phyloP scores from a whole-genome alignment of 2,329 filamentous ascomycete genomes.

The Pestalotiopsis sp. region DNA sequence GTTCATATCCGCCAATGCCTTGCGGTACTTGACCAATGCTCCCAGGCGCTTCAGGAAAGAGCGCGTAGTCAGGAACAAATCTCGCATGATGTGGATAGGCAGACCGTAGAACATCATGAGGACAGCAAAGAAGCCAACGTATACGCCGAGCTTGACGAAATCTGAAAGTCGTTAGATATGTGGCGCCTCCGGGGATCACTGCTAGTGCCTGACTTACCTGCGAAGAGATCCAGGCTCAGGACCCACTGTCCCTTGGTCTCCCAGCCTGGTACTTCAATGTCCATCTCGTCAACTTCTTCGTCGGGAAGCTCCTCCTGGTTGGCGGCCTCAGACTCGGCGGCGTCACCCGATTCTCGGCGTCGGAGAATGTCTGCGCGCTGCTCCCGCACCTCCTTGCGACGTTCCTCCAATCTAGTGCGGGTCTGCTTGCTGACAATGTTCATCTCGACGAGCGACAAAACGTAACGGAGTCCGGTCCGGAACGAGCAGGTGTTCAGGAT shows the following conservation, averaged over 20 bases:
- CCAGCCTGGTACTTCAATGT: constrained; percentile 95
- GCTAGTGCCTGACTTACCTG: constrained; percentile 54
- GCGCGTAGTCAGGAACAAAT: constrained; percentile 90
- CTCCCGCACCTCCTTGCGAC: constrained; percentile 67
- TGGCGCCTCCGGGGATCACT: background rate
- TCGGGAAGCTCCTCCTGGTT: constrained; percentile 55
- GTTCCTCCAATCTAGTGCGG: constrained; percentile 65
- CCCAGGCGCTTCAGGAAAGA: constrained; percentile 90
- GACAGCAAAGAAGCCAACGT: constrained; percentile 89
- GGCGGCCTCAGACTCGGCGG: constrained; percentile 48
- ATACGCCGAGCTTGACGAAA: constrained; percentile 87
- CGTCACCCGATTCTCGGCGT: constrained; percentile 46
- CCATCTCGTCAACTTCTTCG: constrained; percentile 85
- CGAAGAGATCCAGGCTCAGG: constrained; percentile 82
- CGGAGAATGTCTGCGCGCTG: constrained; percentile 54
- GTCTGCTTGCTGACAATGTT: constrained; percentile 76
- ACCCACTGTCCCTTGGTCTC: constrained; percentile 93
- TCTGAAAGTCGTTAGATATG: constrained; percentile 51
- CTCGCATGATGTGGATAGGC: constrained; percentile 94
- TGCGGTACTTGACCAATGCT: constrained; percentile 86
- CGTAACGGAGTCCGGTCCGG: constrained; percentile 78
- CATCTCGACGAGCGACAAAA: constrained; percentile 76
- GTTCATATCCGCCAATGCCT: constrained; percentile 93
- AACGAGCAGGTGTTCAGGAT: constrained; percentile 79
- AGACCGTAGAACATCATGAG: constrained; percentile 92